Evolutionary conservation across 805 yeast species (phyloP).

Genomic region (Millerozyma acaciae): DNA sequence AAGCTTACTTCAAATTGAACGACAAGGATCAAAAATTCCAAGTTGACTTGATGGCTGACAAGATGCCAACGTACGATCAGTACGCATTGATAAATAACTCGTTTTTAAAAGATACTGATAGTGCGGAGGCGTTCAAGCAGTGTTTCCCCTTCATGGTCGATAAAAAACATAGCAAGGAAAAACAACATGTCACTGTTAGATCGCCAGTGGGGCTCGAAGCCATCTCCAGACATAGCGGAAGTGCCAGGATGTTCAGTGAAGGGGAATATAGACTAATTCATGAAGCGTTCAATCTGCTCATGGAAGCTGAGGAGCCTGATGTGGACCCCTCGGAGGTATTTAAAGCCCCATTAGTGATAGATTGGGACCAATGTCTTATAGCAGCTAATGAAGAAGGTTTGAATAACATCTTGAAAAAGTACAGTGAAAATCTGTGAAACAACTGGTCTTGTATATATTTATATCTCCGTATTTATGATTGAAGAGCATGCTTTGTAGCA

Average conservation of each 20-base stretch:
- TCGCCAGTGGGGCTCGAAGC: slow-evolving; percentile 22
- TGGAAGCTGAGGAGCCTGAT: slow-evolving; percentile 20
- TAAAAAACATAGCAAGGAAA: slow-evolving; percentile 10
- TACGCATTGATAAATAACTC: slow-evolving; percentile 25
- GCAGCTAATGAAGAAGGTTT: slow-evolving; percentile 36
- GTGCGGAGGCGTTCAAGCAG: slow-evolving; percentile 22
- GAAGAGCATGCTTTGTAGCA: no score
- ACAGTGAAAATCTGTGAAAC: slow-evolving; percentile 8
- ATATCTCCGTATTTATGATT: no score
- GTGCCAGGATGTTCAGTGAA: slow-evolving; percentile 22
- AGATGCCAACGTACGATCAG: slow-evolving; percentile 43
- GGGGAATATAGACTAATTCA: slow-evolving; percentile 36
- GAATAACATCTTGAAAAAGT: slow-evolving; percentile 26
- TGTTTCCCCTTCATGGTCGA: slow-evolving; percentile 38
- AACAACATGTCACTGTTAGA: slow-evolving; percentile 12
- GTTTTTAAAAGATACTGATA: slow-evolving; percentile 21
- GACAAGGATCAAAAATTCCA: slow-evolving; percentile 27
- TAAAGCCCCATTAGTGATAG: slow-evolving; percentile 40
- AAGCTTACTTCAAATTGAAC: slow-evolving; percentile 28
- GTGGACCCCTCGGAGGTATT: slow-evolving; percentile 32
- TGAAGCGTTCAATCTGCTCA: slow-evolving; percentile 31
- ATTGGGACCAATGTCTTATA: slow-evolving; percentile 42
- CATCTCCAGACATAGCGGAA: background rate
- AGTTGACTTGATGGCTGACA: slow-evolving; percentile 34
- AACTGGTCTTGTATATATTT: slow-evolving; percentile 1